phyloP scores from a whole-genome alignment of 163 green algal genomes.

The Scenedesmus sp. region DNA sequence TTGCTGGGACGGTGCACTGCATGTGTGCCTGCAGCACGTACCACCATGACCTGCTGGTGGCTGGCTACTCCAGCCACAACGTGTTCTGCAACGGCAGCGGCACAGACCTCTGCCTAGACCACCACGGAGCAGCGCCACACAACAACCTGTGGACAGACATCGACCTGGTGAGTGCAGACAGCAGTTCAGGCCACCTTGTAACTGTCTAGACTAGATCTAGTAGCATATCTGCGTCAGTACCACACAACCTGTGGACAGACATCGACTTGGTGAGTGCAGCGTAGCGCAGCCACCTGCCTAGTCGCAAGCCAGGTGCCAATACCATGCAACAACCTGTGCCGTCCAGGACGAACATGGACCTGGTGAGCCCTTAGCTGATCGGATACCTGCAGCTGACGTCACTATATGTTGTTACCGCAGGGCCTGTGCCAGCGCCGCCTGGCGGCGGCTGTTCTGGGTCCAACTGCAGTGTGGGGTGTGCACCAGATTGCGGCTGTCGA shows the following conservation, averaged over 20 bases:
- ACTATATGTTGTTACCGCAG: too few relatives aligned
- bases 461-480: too few relatives aligned
- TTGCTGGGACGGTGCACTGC: not conserved
- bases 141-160: constrained; percentile 47
- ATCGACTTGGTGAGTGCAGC: not conserved
- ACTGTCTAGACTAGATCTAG: too few relatives aligned
- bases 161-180: constrained; percentile 13
- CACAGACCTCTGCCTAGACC: constrained; percentile 35
- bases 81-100: constrained; percentile 34
- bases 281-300: not conserved
- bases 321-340: too few relatives aligned
- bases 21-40: not conserved
- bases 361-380: too few relatives aligned
- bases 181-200: not conserved
- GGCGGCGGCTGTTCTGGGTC: too few relatives aligned
- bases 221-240: too few relatives aligned
- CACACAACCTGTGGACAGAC: not conserved
- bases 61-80: constrained; percentile 1
- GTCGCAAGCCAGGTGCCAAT: too few relatives aligned
- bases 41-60: constrained; percentile 30
- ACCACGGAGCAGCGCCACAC: constrained; percentile 17
- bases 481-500: too few relatives aligned
- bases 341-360: too few relatives aligned
- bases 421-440: too few relatives aligned
- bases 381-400: too few relatives aligned